A percentile compares a stretch with the other conserved stretches of the same genome.
Conservation (phyloP, 1,284 basidiomycete genomes). For the Papiliotrema terrestris region DNA sequence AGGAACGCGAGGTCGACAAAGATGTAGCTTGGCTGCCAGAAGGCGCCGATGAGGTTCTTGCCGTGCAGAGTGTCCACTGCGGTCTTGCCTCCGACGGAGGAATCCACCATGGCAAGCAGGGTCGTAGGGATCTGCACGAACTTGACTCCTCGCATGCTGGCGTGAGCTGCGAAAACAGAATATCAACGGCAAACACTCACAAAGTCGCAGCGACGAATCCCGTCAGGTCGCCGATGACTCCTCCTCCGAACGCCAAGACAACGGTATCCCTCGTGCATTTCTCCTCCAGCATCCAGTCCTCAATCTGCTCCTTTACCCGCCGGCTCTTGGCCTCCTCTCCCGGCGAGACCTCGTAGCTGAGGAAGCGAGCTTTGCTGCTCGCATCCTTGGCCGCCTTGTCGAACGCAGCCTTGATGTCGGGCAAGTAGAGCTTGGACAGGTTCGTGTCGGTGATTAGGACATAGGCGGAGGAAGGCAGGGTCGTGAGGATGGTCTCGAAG, state of each 20-base stretch:
- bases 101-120: constrained; percentile 97
- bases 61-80: constrained; percentile 95
- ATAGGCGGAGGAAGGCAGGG: constrained; percentile 81
- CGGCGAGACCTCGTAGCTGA: constrained; percentile 76
- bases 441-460: constrained; percentile 90
- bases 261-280: constrained; percentile 92
- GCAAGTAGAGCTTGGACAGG: constrained; percentile 74
- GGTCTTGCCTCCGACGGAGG: constrained; percentile 95
- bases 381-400: constrained; percentile 50
- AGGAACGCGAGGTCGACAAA: constrained; percentile 98
- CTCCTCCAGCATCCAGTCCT: constrained; percentile 86
- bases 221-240: constrained; percentile 92
- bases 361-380: constrained; percentile 60
- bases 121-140: constrained; percentile 97
- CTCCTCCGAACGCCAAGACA: constrained; percentile 88
- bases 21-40: constrained; percentile 96
- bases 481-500: constrained; percentile 68
- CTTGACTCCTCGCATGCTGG: constrained; percentile 79
- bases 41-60: constrained; percentile 97
- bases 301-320: constrained; percentile 86
- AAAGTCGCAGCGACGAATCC: constrained; percentile 99
- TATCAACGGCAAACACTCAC: constrained; percentile 55
- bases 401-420: constrained; percentile 66
- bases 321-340: constrained; percentile 92
- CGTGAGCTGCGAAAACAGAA: constrained; percentile 5